Evolutionary conservation across 2,329 filamentous ascomycete species (phyloP), one percentile per base, ranked within the genome.

Genomic region (Geosmithia morbida): DNA sequence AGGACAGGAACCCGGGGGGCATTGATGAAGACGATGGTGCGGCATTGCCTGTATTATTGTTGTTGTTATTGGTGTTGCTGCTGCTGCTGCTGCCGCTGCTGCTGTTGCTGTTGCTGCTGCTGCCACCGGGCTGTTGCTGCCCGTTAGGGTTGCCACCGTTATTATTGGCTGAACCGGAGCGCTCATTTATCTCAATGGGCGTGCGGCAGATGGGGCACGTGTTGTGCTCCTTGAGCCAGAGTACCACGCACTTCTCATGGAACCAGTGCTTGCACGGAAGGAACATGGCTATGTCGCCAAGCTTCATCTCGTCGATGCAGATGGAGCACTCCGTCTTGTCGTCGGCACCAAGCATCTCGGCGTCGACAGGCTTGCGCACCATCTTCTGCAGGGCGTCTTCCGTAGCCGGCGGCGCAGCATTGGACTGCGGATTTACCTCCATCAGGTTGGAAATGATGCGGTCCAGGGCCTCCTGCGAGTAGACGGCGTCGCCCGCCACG

Each of bases 261-360:
- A 95, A 97, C 87, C 87, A 95, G 59, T 98, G 92, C 50, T 79
- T 83, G 65, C 92, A 98, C 0, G 88, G 88, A 46, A 98, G 65
- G 43, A 82, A 74, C 0, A 85, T 77, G 5, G 90, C 86, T 59
- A 85, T 79, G 29, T 85, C 80, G 11, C 80, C 84, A 37, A 85
- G 59, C 22, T 77, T 72, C 51, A 94, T 82, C 26, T 85, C 77
- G 48, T 96, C 88, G 69, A 97, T 94, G 64, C 92, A 98, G 49
- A 98, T 95, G 37, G 86, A 89, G 62, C 92, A 98, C 58, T 96
- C 89, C 41, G 80, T 83, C 49, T 83, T 85, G 7, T 74, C 75
- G 47, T 79, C 76, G 0, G 67, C 60, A 1, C 71, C 74, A 6
- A 94, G 69, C 75, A 94, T 82, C 41, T 81, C 74, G 49, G 75